Percentiles rank a stretch among this genome's conserved stretches.
Conservation (phyloP, 768 basidiomycete species). For the Boletus bicolor region DNA sequence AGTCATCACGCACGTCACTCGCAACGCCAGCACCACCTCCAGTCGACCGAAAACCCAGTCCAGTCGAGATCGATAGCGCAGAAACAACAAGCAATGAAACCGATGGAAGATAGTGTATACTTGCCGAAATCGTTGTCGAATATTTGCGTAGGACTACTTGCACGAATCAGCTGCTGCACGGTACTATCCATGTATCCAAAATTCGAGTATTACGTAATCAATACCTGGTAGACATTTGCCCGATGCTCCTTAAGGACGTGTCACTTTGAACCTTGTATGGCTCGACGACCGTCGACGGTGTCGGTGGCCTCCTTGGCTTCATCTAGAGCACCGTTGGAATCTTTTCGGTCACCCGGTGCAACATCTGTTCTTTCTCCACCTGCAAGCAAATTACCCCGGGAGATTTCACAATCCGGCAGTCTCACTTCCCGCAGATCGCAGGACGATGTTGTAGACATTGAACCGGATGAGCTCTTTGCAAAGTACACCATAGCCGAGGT, state of each 20-base stretch:
- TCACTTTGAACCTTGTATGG: constrained; percentile 29
- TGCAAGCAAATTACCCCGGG: constrained; percentile 4
- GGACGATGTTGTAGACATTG: constrained; percentile 32
- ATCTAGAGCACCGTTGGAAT: constrained; percentile 11
- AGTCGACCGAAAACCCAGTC: constrained; percentile 29
- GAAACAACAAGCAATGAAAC: constrained; percentile 18
- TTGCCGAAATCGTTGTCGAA: constrained; percentile 6
- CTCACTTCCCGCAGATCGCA: constrained; percentile 15
- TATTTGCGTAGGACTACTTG: constrained; percentile 6
- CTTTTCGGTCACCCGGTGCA: constrained; percentile 4
- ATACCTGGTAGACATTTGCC: background rate
- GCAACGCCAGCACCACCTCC: constrained; percentile 32
- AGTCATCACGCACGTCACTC: constrained; percentile 26
- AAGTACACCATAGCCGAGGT: constrained; percentile 72
- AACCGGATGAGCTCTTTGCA: constrained; percentile 74
- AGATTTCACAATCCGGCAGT: constrained; percentile 12
- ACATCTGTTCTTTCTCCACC: constrained; percentile 4
- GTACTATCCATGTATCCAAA: background rate
- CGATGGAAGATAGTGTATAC: constrained; percentile 23
- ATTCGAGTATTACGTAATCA: constrained; percentile 22
- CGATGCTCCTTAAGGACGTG: background rate
- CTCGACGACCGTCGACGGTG: constrained; percentile 37
- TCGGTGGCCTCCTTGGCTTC: constrained; percentile 31
- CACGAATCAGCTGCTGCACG: background rate
- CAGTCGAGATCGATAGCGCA: constrained; percentile 18